Evolutionary conservation across 805 yeast species (phyloP).

Genomic region (Barnettozyma wickerhamii): DNA sequence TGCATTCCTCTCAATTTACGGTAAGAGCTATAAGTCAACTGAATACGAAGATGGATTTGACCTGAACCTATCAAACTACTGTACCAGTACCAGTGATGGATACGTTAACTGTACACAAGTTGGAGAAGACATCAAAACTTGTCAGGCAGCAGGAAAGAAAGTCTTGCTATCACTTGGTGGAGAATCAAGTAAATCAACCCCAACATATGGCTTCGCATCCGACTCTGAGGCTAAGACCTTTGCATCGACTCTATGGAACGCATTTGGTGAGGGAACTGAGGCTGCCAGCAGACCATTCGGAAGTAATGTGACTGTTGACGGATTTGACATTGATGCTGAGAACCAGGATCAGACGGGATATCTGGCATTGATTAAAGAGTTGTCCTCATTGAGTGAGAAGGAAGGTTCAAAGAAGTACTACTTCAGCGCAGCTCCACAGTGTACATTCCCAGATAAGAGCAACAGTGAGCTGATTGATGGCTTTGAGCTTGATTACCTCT

Average conservation of each 20-base stretch:
- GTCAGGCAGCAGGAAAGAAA: slow-evolving; percentile 77
- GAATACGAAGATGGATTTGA: slow-evolving; percentile 30
- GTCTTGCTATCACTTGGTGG: slow-evolving; percentile 76
- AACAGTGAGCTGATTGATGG: slow-evolving; percentile 44
- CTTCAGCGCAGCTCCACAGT: slow-evolving; percentile 79
- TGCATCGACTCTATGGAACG: slow-evolving; percentile 56
- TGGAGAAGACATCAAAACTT: slow-evolving; percentile 64
- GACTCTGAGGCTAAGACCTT: slow-evolving; percentile 69
- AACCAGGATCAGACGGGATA: slow-evolving; percentile 60
- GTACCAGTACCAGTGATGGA: slow-evolving; percentile 32
- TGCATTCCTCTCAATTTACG: no score
- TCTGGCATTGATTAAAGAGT: slow-evolving; percentile 49
- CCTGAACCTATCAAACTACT: slow-evolving; percentile 53
- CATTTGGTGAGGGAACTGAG: slow-evolving; percentile 50
- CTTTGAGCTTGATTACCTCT: slow-evolving; percentile 60
- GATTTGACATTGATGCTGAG: slow-evolving; percentile 92
- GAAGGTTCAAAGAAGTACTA: slow-evolving; percentile 47
- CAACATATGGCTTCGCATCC: slow-evolving; percentile 69
- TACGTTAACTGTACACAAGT: slow-evolving; percentile 43
- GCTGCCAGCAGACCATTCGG: slow-evolving; percentile 57
- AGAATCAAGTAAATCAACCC: slow-evolving; percentile 44
- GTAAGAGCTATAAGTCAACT: no score
- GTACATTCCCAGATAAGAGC: slow-evolving; percentile 62
- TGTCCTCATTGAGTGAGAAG: slow-evolving; percentile 35
- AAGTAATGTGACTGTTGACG: slow-evolving; percentile 73